Percentiles rank a stretch among this genome's conserved stretches.
phyloP scores from a whole-genome alignment of 345 rosid genomes.

The Hibiscus syriacus region DNA sequence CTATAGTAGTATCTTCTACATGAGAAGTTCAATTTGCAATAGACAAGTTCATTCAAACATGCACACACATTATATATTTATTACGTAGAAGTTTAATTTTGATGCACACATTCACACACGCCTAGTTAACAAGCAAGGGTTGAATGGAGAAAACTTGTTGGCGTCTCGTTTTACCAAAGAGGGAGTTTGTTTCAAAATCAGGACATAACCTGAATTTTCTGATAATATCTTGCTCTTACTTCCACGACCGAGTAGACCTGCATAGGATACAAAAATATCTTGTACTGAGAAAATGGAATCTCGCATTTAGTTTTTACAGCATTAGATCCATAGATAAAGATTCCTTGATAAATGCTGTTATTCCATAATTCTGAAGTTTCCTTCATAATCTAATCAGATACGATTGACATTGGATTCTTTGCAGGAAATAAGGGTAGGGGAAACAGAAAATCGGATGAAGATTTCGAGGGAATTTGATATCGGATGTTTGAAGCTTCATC shows the following conservation, averaged over 20 bases:
- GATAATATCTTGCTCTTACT: background rate
- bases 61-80: background rate
- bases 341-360: background rate
- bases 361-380: background rate
- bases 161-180: background rate
- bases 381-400: background rate
- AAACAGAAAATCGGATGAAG: background rate
- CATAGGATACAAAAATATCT: background rate
- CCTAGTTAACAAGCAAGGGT: background rate
- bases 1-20: background rate
- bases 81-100: background rate
- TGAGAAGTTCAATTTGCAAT: background rate
- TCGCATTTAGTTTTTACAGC: background rate
- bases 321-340: background rate
- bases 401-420: background rate
- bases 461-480: conserved; percentile 1
- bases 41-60: background rate
- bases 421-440: conserved; percentile 10
- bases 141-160: background rate
- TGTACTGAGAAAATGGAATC: background rate
- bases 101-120: background rate
- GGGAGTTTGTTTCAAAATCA: background rate
- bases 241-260: background rate
- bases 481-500: background rate
- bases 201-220: background rate